Base-by-base conservation (phyloP, 2,329 filamentous ascomycete genomes). In the Calycina herbarum region DNA sequence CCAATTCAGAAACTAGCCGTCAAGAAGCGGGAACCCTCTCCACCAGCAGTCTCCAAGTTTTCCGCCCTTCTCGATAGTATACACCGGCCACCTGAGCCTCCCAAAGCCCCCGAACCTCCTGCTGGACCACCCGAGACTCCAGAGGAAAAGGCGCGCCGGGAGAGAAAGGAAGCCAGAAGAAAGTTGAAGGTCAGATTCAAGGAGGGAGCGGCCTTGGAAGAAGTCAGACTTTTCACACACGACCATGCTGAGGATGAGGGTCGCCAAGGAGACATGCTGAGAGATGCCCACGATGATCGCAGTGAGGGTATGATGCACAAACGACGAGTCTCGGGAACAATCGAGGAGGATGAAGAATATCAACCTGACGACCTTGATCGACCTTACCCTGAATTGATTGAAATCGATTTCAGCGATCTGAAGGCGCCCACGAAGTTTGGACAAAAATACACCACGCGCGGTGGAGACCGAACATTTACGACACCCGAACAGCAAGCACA, bases 181-280 rank as follows among this genome's bases (percentile, higher is more conserved):
- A 86, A 89, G 68, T 79, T 93, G 27, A 84, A 88, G 13, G 91
- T 94, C 5, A 84, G 79, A 6, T 94, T 90, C 83, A 91, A 89
- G 73, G 83, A 86, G 0, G 90, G 89, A 60, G 79, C 84, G 20
- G 84, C 87, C 35, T 82, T 94, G 35, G 88, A 88, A 1, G 81
- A 91, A 70, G 80, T 92, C 63, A 85, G 86, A 68, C 80, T 88
- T 60, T 93, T 94, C 78, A 86, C 87, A 63, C 90, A 92, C 72
- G 89, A 92, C 67, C 87, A 86, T 1, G 83, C 85, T 1, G 48
- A 93, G 74, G 89, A 92, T 70, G 82, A 88, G 65, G 89, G 87
- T 62, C 84, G 90, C 64, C 85, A 86, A 63, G 82, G 83, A 64
- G 89, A 87, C 72, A 88, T 92, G 82, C 84, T 89, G 51, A 86